Conservation (phyloP, 495 filamentous ascomycete genomes). For the Penicillium paxilli region DNA sequence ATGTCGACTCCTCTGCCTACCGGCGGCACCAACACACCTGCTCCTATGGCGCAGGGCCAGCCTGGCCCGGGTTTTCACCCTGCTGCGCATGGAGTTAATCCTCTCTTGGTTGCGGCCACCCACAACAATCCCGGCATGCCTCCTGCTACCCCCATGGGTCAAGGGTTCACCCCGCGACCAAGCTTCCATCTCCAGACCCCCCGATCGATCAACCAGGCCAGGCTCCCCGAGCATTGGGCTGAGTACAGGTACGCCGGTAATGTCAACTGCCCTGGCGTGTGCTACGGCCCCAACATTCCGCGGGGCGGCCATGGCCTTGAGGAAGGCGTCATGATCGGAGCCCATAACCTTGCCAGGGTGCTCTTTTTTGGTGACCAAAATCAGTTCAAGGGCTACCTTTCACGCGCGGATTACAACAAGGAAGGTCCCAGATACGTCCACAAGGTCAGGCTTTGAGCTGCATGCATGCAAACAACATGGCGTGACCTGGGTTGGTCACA, state of each 20-base stretch:
- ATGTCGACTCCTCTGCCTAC: slow-evolving; percentile 87
- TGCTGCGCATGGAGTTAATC: slow-evolving; percentile 71
- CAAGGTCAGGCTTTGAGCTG: slow-evolving; percentile 40
- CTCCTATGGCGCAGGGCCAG: slow-evolving; percentile 56
- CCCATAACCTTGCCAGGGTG: slow-evolving; percentile 74
- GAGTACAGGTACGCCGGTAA: slow-evolving; percentile 86
- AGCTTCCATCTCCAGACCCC: slow-evolving; percentile 86
- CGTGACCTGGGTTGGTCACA: too few species aligned
- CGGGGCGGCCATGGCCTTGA: slow-evolving; percentile 50
- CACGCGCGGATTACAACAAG: slow-evolving; percentile 75
- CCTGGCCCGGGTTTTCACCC: slow-evolving; percentile 43
- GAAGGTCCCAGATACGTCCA: slow-evolving; percentile 71
- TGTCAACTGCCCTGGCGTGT: slow-evolving; percentile 39
- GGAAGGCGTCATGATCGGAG: slow-evolving; percentile 78
- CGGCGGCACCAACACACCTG: slow-evolving; percentile 89
- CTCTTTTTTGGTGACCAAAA: slow-evolving; percentile 74
- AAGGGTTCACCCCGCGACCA: slow-evolving; percentile 53
- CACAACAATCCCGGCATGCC: slow-evolving; percentile 57
- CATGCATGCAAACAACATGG: too few species aligned
- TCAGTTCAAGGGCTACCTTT: slow-evolving; percentile 69
- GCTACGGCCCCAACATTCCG: slow-evolving; percentile 23
- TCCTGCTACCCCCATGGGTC: slow-evolving; percentile 42
- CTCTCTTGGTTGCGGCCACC: slow-evolving; percentile 88
- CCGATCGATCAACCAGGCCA: slow-evolving; percentile 75
- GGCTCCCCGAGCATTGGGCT: slow-evolving; percentile 82